phyloP scores from a whole-genome alignment of 2,329 filamentous ascomycete genomes.

The Claviceps sp. region DNA sequence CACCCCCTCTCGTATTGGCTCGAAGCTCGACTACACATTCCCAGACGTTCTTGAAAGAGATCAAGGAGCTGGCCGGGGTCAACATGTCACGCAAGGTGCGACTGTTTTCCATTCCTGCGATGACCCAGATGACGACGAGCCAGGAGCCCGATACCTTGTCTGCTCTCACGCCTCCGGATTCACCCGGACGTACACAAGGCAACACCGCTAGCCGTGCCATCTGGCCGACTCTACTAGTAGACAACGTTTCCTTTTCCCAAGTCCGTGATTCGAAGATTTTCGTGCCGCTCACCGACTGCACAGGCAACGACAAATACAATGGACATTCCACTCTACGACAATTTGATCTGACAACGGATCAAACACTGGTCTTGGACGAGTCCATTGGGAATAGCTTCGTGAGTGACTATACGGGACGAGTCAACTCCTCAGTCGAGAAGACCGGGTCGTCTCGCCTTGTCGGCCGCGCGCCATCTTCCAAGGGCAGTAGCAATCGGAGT shows the following conservation, averaged over 20 bases:
- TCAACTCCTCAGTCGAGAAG: constrained; percentile 20
- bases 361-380: constrained; percentile 76
- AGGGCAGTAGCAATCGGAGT: constrained; percentile 45
- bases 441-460: constrained; percentile 19
- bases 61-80: constrained; percentile 57
- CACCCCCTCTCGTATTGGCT: constrained; percentile 50
- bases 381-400: constrained; percentile 48
- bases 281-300: constrained; percentile 43
- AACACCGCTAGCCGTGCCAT: constrained; percentile 14
- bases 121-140: constrained; percentile 21
- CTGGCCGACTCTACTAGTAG: constrained; percentile 31
- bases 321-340: constrained; percentile 53
- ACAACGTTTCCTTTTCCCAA: constrained; percentile 39
- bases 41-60: constrained; percentile 60
- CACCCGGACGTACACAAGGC: constrained; percentile 18
- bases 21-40: constrained; percentile 58
- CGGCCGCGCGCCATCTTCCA: constrained; percentile 15
- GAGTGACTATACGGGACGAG: constrained; percentile 30
- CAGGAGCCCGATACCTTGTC: constrained; percentile 21
- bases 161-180: constrained; percentile 28
- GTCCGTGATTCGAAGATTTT: constrained; percentile 15
- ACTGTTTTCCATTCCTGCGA: constrained; percentile 51
- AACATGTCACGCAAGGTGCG: constrained; percentile 60
- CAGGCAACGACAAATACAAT: constrained; percentile 63
- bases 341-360: constrained; percentile 56